Conservation (phyloP, 306 rosid genomes). For the Prunus kanzakura region DNA sequence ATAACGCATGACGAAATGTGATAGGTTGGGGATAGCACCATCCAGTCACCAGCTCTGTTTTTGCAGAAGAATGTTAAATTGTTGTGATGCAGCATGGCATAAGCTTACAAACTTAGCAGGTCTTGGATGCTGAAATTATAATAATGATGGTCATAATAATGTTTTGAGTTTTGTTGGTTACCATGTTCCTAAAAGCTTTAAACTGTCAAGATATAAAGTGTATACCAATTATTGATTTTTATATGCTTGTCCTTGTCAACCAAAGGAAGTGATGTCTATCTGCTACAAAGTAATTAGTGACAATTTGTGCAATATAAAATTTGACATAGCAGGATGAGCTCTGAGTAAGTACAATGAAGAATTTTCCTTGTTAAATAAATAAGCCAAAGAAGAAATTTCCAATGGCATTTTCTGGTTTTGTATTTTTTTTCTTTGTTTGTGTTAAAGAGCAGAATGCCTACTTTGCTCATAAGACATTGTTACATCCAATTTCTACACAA, state of each 20-base stretch:
- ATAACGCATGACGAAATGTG: too few relatives aligned
- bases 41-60: too few relatives aligned
- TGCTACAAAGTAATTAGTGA: background rate
- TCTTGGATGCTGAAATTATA: background rate
- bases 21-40: too few relatives aligned
- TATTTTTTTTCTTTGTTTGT: conserved; percentile 9
- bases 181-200: background rate
- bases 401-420: background rate
- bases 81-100: background rate
- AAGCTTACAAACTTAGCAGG: background rate
- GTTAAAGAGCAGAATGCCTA: background rate
- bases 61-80: background rate
- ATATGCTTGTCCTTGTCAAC: too few relatives aligned
- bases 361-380: background rate
- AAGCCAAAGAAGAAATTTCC: background rate
- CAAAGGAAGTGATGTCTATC: too few relatives aligned
- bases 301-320: background rate
- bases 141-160: background rate
- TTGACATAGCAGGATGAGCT: background rate
- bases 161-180: background rate
- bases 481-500: conserved; percentile 5
- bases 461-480: conserved; percentile 7
- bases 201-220: background rate
- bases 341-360: background rate
- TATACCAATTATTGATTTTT: background rate